Percentiles rank a stretch among this genome's conserved stretches.
Evolutionary conservation across 1,284 basidiomycete species (phyloP).

Genomic region (Hemileia vastatrix): DNA sequence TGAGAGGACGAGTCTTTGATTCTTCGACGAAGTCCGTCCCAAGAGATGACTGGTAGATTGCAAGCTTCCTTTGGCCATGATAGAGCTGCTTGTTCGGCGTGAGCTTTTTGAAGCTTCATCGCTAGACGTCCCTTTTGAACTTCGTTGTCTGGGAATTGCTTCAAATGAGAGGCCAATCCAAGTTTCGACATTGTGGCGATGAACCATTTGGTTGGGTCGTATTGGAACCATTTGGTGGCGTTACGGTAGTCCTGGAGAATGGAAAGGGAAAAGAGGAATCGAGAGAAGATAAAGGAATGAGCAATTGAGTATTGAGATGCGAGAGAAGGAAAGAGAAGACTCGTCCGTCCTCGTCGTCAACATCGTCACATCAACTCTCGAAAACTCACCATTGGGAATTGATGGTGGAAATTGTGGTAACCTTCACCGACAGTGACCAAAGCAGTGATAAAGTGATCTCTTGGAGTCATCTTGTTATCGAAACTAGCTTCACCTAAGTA

Average conservation of each 20-base stretch:
- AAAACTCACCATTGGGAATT: conserved; percentile 37
- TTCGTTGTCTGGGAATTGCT: conserved; percentile 44
- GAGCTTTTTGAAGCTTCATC: conserved; percentile 39
- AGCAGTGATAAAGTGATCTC: conserved; percentile 42
- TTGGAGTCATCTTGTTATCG: conserved; percentile 43
- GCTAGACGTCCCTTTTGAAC: conserved; percentile 40
- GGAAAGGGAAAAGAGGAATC: too few species aligned
- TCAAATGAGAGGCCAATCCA: conserved; percentile 40
- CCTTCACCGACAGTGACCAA: conserved; percentile 42
- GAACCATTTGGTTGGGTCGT: conserved; percentile 45
- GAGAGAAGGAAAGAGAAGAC: background rate
- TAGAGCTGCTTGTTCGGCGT: too few species aligned
- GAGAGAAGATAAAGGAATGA: background rate
- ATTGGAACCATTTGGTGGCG: conserved; percentile 42
- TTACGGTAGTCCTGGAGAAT: conserved; percentile 36
- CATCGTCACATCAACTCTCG: too few species aligned
- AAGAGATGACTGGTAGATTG: conserved; percentile 41
- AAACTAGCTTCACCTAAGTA: conserved; percentile 42
- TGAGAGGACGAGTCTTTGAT: conserved; percentile 38
- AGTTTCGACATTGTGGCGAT: conserved; percentile 34
- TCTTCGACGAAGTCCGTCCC: too few species aligned
- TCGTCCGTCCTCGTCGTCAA: background rate
- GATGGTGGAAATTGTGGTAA: conserved; percentile 45
- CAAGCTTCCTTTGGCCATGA: conserved; percentile 36
- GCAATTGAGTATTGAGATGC: background rate